Percentiles rank a stretch among this genome's conserved stretches.
Conservation (phyloP, 345 rosid genomes). For the Gossypium anomalum region DNA sequence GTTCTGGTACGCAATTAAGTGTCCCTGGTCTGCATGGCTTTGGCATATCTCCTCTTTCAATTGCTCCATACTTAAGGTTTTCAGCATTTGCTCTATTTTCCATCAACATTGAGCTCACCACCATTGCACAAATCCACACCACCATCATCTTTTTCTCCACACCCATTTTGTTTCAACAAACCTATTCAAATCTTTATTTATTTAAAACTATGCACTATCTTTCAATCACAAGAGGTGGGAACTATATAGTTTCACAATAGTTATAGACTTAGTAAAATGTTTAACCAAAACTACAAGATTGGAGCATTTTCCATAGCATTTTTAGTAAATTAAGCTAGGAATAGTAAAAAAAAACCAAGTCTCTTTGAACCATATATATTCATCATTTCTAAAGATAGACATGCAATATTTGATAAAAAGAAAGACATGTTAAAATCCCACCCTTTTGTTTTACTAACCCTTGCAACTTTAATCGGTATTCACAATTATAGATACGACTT, state of each 20-base stretch:
- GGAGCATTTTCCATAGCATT: background rate
- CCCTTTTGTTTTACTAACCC: too few relatives aligned
- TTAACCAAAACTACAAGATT: background rate
- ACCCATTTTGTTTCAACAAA: background rate
- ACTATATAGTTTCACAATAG: background rate
- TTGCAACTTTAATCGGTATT: too few relatives aligned
- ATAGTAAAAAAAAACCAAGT: background rate
- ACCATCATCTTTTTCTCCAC: background rate
- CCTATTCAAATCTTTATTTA: background rate
- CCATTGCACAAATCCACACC: background rate
- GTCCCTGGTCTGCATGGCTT: background rate
- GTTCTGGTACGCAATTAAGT: too few relatives aligned
- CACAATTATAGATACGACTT: too few relatives aligned
- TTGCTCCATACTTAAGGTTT: background rate
- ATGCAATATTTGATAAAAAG: too few relatives aligned
- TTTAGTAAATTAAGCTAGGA: background rate
- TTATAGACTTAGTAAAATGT: background rate
- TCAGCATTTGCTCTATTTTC: background rate
- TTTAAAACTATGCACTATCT: background rate
- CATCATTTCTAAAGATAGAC: too few relatives aligned
- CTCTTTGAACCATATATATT: background rate
- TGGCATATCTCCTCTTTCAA: background rate
- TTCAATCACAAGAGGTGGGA: background rate
- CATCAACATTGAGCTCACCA: background rate
- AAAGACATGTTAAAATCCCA: too few relatives aligned